phyloP scores from a whole-genome alignment of 805 yeast genomes.

The Sporopachydermia lactativora region DNA sequence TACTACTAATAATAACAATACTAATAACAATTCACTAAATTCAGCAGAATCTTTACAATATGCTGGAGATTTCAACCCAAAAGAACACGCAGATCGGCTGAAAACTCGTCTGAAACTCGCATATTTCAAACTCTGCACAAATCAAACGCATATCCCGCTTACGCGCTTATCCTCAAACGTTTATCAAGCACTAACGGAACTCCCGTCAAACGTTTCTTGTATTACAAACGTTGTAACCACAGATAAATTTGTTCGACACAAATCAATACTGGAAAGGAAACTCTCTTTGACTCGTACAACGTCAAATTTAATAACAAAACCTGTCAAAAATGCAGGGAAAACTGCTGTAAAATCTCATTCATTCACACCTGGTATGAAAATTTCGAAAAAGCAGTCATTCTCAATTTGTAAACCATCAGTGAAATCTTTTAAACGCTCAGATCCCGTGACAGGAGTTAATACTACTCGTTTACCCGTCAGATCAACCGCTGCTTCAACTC shows the following conservation, averaged over 20 bases:
- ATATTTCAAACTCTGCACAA: slow-evolving; percentile 19
- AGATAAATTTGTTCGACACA: neutral
- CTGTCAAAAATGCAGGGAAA: neutral
- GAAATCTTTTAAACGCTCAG: no score
- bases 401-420: neutral
- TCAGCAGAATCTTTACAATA: no score
- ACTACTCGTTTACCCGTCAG: no score
- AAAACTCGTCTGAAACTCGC: slow-evolving; percentile 19
- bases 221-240: neutral
- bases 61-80: no score
- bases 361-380: neutral
- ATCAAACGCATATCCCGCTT: slow-evolving; percentile 18
- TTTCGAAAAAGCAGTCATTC: neutral
- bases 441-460: no score
- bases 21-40: no score
- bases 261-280: neutral
- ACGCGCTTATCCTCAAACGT: slow-evolving; percentile 10
- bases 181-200: neutral
- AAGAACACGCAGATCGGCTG: slow-evolving; percentile 9
- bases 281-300: neutral
- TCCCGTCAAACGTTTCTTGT: neutral
- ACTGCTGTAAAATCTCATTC: neutral
- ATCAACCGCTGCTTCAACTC: no score
- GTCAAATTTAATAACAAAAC: neutral
- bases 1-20: no score